Conservation (phyloP, 2,329 filamentous ascomycete species). For the Fusarium setosum region DNA sequence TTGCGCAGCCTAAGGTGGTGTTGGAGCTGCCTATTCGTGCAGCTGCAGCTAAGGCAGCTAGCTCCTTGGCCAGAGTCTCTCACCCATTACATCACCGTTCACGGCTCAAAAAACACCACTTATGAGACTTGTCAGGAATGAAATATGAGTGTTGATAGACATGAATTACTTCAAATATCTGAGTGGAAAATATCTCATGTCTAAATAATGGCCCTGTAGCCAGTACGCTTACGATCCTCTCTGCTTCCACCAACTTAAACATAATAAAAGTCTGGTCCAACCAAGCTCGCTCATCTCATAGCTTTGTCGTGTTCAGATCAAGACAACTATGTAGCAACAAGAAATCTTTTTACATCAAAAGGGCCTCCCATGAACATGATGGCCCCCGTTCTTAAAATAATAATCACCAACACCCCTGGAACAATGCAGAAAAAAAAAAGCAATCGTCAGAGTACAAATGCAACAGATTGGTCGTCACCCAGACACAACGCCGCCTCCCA, state of each 20-base stretch:
- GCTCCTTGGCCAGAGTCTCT: slow-evolving; percentile 15
- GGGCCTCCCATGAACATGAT: slow-evolving; percentile 28
- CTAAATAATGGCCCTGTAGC: not conserved
- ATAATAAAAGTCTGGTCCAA: not conserved
- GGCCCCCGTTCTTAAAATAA: slow-evolving; percentile 23
- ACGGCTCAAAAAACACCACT: not conserved
- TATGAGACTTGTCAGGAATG: not conserved
- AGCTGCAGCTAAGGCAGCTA: slow-evolving; percentile 26
- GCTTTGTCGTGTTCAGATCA: not conserved
- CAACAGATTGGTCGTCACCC: slow-evolving; percentile 31
- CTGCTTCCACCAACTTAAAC: slow-evolving; percentile 7
- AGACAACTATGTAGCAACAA: slow-evolving; percentile 10
- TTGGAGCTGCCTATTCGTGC: slow-evolving; percentile 23
- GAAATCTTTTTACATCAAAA: slow-evolving; percentile 27
- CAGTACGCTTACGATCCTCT: slow-evolving; percentile 1
- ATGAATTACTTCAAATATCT: not conserved
- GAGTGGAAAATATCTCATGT: not conserved
- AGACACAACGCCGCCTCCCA: slow-evolving; percentile 33
- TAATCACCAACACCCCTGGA: slow-evolving; percentile 21
- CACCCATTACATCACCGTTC: slow-evolving; percentile 39
- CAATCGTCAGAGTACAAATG: slow-evolving; percentile 30
- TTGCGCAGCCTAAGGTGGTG: not conserved
- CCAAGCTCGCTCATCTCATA: slow-evolving; percentile 1
- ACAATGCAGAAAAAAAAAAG: slow-evolving; percentile 25
- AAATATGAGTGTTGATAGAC: not conserved